These are phyloP conservation scores for Elongisporangium prolatum DNA, from an alignment of 352 stramenopile genomes.

Conservation along the genomic window DNA sequence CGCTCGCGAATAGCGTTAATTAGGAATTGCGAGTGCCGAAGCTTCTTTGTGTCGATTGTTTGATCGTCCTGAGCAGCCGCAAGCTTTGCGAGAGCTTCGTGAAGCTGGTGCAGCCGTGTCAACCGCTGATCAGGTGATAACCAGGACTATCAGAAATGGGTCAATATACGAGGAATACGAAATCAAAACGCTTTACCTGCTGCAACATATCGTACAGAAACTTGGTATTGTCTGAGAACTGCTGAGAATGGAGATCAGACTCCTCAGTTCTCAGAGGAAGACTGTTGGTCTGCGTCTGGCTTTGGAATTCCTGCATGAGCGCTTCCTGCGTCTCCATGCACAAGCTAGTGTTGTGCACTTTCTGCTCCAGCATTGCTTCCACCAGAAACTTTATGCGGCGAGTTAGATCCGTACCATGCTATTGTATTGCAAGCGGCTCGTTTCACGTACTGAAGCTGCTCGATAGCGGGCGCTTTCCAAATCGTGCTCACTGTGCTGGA, in stretches of 20 bases:
- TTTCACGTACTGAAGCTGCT: slow-evolving; percentile 31
- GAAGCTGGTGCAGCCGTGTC: slow-evolving; percentile 51
- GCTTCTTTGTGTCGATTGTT: slow-evolving; percentile 29
- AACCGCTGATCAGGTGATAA: slow-evolving; percentile 28
- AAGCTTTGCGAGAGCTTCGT: slow-evolving; percentile 54
- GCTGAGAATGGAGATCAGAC: not conserved
- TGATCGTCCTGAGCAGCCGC: slow-evolving; percentile 18
- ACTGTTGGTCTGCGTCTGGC: not conserved
- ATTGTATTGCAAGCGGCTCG: not conserved
- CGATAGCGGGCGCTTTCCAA: slow-evolving; percentile 37
- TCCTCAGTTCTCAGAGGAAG: not conserved
- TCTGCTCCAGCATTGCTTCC: slow-evolving; percentile 54
- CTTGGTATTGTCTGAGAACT: slow-evolving; percentile 21
- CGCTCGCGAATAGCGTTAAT: slow-evolving; percentile 33
- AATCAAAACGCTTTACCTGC: slow-evolving; percentile 32
- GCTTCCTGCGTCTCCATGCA: slow-evolving; percentile 25
- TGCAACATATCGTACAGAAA: slow-evolving; percentile 59
- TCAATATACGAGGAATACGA: not conserved
- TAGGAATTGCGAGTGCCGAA: slow-evolving; percentile 50
- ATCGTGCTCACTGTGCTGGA: slow-evolving; percentile 38
- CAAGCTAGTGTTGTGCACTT: slow-evolving; percentile 41
- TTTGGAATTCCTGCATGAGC: slow-evolving; percentile 13
- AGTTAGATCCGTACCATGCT: not conserved
- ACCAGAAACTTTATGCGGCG: slow-evolving; percentile 34
- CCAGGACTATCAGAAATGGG: not conserved